Conservation (phyloP, 305 asterid genomes). For the Rubia tinctorum region DNA sequence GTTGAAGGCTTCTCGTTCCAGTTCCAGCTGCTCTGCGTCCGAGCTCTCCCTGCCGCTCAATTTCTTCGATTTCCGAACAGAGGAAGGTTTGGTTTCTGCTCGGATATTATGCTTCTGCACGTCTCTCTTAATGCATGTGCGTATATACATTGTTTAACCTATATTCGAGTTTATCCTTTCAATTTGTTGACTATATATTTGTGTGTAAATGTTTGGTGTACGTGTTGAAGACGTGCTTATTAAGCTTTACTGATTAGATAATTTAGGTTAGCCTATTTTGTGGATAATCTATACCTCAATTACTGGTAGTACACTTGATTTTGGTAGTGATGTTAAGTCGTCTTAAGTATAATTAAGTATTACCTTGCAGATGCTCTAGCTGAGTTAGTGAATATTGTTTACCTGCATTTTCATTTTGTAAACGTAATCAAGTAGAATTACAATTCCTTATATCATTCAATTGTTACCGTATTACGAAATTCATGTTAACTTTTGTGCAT, state of each 20-base stretch:
- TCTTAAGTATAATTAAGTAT: background rate
- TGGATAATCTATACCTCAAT: background rate
- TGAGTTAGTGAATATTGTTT: background rate
- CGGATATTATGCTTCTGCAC: background rate
- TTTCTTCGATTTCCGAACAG: conserved; percentile 58
- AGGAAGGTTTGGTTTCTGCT: conserved; percentile 41
- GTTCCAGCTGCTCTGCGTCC: conserved; percentile 25
- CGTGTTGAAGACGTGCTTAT: background rate
- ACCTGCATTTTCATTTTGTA: background rate
- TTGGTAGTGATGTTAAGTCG: background rate
- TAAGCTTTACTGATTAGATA: background rate
- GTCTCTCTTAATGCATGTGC: conserved; percentile 4
- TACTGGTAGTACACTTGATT: background rate
- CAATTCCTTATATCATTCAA: background rate
- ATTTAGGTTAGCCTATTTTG: background rate
- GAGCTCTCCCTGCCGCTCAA: conserved; percentile 46
- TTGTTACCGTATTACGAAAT: background rate
- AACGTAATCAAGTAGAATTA: no score
- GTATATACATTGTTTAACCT: background rate
- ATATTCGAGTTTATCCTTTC: background rate
- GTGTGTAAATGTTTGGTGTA: background rate
- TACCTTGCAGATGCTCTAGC: background rate
- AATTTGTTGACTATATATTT: background rate
- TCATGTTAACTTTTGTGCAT: background rate
- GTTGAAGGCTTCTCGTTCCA: conserved; percentile 44